Evolutionary conservation across 352 stramenopile species (phyloP).

Genomic region (Globisporangium sylvaticum): DNA sequence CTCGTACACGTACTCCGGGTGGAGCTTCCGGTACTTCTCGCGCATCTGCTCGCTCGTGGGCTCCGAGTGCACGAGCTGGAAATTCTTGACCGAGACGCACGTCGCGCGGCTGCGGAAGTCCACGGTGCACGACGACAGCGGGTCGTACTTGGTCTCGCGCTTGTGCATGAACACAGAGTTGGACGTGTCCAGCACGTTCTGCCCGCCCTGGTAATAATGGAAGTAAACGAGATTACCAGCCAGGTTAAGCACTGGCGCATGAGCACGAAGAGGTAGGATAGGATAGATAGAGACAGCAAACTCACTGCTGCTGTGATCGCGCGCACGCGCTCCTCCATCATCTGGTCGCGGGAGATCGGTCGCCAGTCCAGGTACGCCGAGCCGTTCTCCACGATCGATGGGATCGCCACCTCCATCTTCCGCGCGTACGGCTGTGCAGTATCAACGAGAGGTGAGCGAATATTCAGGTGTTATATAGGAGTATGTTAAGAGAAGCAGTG

Average conservation of each 20-base stretch:
- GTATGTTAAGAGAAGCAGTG: too few relatives aligned
- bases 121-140: slow-evolving; percentile 89
- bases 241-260: not conserved
- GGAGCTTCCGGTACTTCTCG: slow-evolving; percentile 64
- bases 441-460: not conserved
- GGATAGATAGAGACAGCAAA: too few relatives aligned
- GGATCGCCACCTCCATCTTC: slow-evolving; percentile 86
- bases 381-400: slow-evolving; percentile 58
- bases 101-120: slow-evolving; percentile 90
- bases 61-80: slow-evolving; percentile 88
- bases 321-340: slow-evolving; percentile 73
- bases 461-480: too few relatives aligned
- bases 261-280: not conserved
- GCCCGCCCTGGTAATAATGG: slow-evolving; percentile 37
- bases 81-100: slow-evolving; percentile 91
- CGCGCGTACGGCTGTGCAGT: slow-evolving; percentile 44
- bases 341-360: slow-evolving; percentile 65
- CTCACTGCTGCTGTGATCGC: slow-evolving; percentile 51
- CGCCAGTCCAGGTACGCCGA: slow-evolving; percentile 66
- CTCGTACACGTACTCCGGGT: slow-evolving; percentile 74
- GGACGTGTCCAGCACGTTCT: slow-evolving; percentile 76
- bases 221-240: slow-evolving; percentile 6
- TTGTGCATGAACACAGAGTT: slow-evolving; percentile 86
- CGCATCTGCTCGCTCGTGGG: slow-evolving; percentile 62
- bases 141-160: slow-evolving; percentile 88